These are phyloP conservation scores for Astrothelium subdiscretum DNA, from an alignment of 495 filamentous ascomycete species.

Conservation along the genomic window DNA sequence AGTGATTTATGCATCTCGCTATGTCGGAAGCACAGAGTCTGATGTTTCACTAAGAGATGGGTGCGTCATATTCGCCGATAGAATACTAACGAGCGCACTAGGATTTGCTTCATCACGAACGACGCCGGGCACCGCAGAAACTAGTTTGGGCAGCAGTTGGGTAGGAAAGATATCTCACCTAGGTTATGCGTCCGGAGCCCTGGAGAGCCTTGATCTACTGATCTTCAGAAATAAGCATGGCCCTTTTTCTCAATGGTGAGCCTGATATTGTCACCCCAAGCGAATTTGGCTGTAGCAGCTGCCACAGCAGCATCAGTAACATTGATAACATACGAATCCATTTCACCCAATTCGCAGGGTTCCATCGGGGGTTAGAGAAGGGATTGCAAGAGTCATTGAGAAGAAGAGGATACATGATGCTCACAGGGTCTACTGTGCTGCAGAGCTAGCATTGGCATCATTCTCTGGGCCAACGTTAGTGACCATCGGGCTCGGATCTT, in stretches of 20 bases:
- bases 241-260: slow-evolving; percentile 9
- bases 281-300: slow-evolving; percentile 3
- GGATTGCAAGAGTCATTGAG: background rate
- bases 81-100: background rate
- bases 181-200: slow-evolving; percentile 32
- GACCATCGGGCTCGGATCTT: background rate
- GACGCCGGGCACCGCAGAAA: background rate
- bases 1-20: background rate
- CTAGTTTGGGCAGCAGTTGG: background rate
- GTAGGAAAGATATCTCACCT: slow-evolving; percentile 10
- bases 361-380: background rate
- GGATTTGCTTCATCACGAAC: background rate
- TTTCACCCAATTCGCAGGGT: background rate
- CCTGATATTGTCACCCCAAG: slow-evolving; percentile 2
- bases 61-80: too few species aligned
- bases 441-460: background rate
- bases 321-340: background rate
- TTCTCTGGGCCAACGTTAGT: background rate
- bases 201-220: slow-evolving; percentile 28
- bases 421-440: background rate
- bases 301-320: background rate
- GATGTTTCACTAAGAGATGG: background rate
- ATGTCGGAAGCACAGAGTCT: background rate
- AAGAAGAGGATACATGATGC: background rate
- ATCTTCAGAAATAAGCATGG: slow-evolving; percentile 12